Percentiles rank a stretch among this genome's conserved stretches.
Conservation (phyloP, 495 filamentous ascomycete species). For the Tuber borchii region DNA sequence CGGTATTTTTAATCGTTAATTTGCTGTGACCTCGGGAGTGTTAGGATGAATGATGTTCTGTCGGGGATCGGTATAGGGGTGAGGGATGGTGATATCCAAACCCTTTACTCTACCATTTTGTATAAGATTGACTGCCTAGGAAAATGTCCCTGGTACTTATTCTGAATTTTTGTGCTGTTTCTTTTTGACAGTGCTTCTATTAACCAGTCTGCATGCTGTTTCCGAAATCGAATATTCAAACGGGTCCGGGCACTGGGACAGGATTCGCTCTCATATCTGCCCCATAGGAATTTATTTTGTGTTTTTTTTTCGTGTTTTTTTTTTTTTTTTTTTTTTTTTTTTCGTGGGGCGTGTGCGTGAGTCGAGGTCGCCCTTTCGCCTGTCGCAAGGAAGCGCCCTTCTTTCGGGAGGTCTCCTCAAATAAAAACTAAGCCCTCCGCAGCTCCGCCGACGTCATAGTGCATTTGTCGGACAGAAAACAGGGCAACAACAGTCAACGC, state of each 20-base stretch:
- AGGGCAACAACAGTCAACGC: conserved; percentile 39
- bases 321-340: conserved; percentile 14
- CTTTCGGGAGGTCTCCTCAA: conserved; percentile 40
- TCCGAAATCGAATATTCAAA: conserved; percentile 30
- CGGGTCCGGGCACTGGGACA: conserved; percentile 34
- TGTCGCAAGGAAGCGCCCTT: conserved; percentile 37
- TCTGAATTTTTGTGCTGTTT: conserved; percentile 4
- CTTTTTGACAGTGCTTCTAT: conserved; percentile 22
- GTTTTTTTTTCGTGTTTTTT: neutral
- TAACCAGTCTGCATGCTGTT: conserved; percentile 28
- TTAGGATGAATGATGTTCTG: neutral
- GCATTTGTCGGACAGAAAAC: conserved; percentile 40
- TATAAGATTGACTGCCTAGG: neutral
- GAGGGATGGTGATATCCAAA: neutral
- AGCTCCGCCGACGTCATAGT: conserved; percentile 40
- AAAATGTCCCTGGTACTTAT: neutral
- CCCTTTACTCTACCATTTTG: neutral
- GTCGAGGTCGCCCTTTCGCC: conserved; percentile 31
- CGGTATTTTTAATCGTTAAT: neutral
- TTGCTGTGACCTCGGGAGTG: neutral
- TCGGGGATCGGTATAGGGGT: neutral
- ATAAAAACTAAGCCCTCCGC: conserved; percentile 38
- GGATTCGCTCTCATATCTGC: neutral
- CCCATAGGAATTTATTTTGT: neutral
- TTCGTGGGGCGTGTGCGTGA: conserved; percentile 33